Evolutionary conservation across 306 rosid species (phyloP), one percentile per base, ranked within the genome.

Genomic region (Bauhinia variegata): DNA sequence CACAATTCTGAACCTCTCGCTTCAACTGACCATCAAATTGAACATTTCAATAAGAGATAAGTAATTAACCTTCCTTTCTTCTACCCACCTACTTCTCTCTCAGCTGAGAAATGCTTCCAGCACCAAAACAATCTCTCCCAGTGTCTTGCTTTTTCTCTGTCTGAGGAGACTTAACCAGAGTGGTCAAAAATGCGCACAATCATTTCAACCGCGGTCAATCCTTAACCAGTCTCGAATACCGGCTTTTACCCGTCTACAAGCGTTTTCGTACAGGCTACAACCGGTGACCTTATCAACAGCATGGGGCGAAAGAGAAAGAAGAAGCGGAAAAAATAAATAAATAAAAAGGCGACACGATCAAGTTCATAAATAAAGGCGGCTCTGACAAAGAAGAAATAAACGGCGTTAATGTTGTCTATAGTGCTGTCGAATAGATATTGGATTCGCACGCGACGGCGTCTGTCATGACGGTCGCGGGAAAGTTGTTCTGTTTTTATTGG

Each of bases 181-280:
- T 78, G 81, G 87, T 86, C 80, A 86, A 84, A 75, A 82, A 72
- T 65, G 76, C 48, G 68, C 50, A 79, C 86, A 82, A 82, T 65
- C 0, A 62, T 78, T 82, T 86, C 85, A 78, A 89, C 92, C 81
- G 76, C 74, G 67, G 88, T 86, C 78, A 86, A 76, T 70, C 74
- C 72, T 80, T 65, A 80, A 86, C 90, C 85, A 60, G 14, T 15
- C 7, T 0, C 0, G 0, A 4, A 3, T 15, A 87, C 92, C 77
- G 85, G 79, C 23, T 53, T 1, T 74, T 10, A 19, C 78, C 86
- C 55, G 95, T 84, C 2, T 16, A 10, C 3, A 2, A 8, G 10
- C 7, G 44, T 33, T 44, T 52, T 9, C 0, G 0, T 19, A 80
- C 91, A 58, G 86, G 82, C 2, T 55, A 74, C 39, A 71, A 28